Base-by-base conservation (phyloP, 495 filamentous ascomycete genomes). In the Cryomyces antarcticus region DNA sequence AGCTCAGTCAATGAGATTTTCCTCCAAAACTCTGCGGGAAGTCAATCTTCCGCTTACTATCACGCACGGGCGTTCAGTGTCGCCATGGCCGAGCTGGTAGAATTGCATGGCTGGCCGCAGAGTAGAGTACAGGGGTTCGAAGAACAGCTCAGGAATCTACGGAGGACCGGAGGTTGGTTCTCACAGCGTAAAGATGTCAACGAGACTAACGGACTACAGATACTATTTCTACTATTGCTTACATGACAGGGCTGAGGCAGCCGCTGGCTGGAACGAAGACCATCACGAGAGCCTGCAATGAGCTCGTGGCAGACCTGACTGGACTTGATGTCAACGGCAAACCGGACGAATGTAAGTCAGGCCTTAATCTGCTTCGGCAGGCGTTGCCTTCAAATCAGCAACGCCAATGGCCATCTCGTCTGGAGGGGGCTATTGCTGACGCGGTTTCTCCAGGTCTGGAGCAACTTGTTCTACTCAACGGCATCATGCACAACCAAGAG, bases 251-350 rank as follows among this genome's bases (percentile, higher is more conserved):
- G 0, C 61, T 73, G 34, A 63, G 66, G 33, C 63, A 68, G 39
- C 51, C 60, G 6, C 49, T 74, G n/a, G 56, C 60, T 0, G 43
- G 44, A 12, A 52, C 50, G 6, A 51, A 53, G 39, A 44, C 43
- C 31, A 41, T 50, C 54, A 48, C 57, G 57, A 50, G 68, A 45
- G 53, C 69, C 33, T 74, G 67, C 50, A 77, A 73, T 48, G 72
- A 75, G 49, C 45, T 77, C 30, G 59, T 78, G 30, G 72, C 74
- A 27, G 70, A 73, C 44, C 60, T 73, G 6, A 78, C 73, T 6
- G 71, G 63, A 7, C 47, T 70, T 27, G 65, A 72, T 28, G 51
- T 66, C 28, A 45, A 59, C 28, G 56, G 60, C 42, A 46, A 59
- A 36, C 48, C 43, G 27, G 49, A 52, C 10, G 57, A 63, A 41